phyloP scores from a whole-genome alignment of 345 rosid species.

The Sonneratia alba region DNA sequence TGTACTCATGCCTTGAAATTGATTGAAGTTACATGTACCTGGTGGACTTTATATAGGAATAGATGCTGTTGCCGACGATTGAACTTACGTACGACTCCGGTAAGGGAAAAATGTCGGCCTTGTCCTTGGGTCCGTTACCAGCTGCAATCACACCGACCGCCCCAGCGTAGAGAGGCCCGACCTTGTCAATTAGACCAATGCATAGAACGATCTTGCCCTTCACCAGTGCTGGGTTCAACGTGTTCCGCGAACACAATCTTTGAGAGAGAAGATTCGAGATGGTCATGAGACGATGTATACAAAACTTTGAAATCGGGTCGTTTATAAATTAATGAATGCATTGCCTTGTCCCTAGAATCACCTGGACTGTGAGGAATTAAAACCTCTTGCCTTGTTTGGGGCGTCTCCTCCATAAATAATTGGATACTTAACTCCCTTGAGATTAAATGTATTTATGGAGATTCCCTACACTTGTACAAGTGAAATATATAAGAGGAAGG shows the following conservation, averaged over 20 bases:
- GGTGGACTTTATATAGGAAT: slow-evolving; percentile 16
- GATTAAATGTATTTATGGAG: not conserved
- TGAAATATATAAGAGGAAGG: too few species aligned
- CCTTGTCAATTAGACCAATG: not conserved
- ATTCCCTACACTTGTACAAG: not conserved
- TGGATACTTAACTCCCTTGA: not conserved
- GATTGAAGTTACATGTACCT: slow-evolving; percentile 9
- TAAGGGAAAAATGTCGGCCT: slow-evolving; percentile 15
- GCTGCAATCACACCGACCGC: slow-evolving; percentile 20
- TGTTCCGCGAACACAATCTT: slow-evolving; percentile 6
- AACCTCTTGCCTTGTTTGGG: not conserved
- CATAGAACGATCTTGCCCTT: slow-evolving; percentile 32
- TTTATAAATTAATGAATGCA: too few species aligned
- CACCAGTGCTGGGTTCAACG: slow-evolving; percentile 17
- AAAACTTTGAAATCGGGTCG: not conserved
- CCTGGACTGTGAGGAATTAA: too few species aligned
- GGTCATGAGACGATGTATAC: too few species aligned
- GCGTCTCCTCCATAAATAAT: not conserved
- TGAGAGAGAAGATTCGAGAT: not conserved
- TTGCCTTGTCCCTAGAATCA: too few species aligned
- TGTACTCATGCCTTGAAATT: not conserved
- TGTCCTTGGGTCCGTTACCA: slow-evolving; percentile 3
- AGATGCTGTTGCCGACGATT: slow-evolving; percentile 8
- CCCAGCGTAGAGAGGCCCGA: slow-evolving; percentile 17
- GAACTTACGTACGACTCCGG: slow-evolving; percentile 16